Evolutionary conservation across 2,329 filamentous ascomycete species (phyloP).

Genomic region (Plectosphaerella sp.): DNA sequence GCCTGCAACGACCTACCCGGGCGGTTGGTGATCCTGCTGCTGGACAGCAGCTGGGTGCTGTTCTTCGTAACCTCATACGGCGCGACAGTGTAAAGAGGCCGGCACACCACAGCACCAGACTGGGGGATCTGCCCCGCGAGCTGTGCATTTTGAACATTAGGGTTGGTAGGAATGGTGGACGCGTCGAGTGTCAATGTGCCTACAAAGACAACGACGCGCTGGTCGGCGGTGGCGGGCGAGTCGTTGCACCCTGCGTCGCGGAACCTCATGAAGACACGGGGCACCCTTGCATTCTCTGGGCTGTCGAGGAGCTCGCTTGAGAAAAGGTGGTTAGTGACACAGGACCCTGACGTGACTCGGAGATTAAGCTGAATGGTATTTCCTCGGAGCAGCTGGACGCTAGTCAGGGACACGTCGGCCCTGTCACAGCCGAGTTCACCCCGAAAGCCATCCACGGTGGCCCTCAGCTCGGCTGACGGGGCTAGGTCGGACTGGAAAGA

Average conservation of each 20-base stretch:
- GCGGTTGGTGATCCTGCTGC: constrained; percentile 4
- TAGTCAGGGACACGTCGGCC: constrained; percentile 19
- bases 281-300: constrained; percentile 4
- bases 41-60: constrained; percentile 12
- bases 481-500: constrained; percentile 21
- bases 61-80: constrained; percentile 17
- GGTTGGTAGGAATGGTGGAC: constrained; percentile 1
- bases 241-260: constrained; percentile 14
- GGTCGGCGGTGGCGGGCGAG: constrained; percentile 11
- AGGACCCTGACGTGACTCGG: constrained; percentile 17
- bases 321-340: constrained; percentile 14
- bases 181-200: constrained; percentile 13
- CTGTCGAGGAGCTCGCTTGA: constrained; percentile 9
- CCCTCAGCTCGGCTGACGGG: constrained; percentile 17
- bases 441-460: constrained; percentile 28
- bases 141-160: constrained; percentile 5
- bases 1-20: constrained; percentile 9
- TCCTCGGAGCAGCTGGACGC: constrained; percentile 13
- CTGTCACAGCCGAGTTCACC: constrained; percentile 24
- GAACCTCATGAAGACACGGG: constrained; percentile 15
- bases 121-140: constrained; percentile 14
- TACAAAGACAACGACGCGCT: constrained; percentile 18
- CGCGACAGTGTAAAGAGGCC: constrained; percentile 17
- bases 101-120: constrained; percentile 21
- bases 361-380: constrained; percentile 19